Conservation (phyloP, 306 rosid genomes). For the Quercus alba region DNA sequence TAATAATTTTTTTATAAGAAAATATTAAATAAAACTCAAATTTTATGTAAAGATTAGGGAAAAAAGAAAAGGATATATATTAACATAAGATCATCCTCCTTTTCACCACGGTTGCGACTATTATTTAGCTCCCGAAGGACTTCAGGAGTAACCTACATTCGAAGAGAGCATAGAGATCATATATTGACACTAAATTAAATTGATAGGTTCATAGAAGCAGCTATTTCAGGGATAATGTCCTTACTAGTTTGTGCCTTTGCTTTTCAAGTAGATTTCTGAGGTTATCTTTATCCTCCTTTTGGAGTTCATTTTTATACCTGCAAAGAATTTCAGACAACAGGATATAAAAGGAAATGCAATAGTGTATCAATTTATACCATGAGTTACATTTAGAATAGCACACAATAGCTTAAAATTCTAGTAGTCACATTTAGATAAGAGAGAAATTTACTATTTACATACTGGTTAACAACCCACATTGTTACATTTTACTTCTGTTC, state of each 20-base stretch:
- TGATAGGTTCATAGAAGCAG: not conserved
- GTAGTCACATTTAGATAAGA: not conserved
- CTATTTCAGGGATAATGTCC: slow-evolving; percentile 19
- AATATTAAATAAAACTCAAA: not conserved
- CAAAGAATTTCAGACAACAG: slow-evolving; percentile 24
- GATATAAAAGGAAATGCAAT: not conserved
- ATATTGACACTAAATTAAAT: slow-evolving; percentile 10
- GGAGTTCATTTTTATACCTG: slow-evolving; percentile 88
- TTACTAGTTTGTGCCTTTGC: slow-evolving; percentile 76
- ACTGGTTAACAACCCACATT: not conserved
- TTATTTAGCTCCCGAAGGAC: slow-evolving; percentile 64
- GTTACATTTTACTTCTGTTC: not conserved
- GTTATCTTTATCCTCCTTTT: slow-evolving; percentile 67
- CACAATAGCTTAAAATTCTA: not conserved
- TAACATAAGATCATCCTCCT: slow-evolving; percentile 65
- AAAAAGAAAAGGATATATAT: slow-evolving; percentile 66
- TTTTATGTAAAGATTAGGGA: not conserved
- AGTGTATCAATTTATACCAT: slow-evolving; percentile 1
- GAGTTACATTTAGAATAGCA: not conserved
- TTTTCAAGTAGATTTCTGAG: slow-evolving; percentile 63
- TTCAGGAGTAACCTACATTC: slow-evolving; percentile 86
- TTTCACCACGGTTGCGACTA: slow-evolving; percentile 91
- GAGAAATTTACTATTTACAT: not conserved
- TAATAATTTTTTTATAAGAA: too few relatives aligned
- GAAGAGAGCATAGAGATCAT: slow-evolving; percentile 2